Evolutionary conservation across 495 filamentous ascomycete species (phyloP), one percentile per base, ranked within the genome.

Genomic region (Lindgomyces ingoldianus): DNA sequence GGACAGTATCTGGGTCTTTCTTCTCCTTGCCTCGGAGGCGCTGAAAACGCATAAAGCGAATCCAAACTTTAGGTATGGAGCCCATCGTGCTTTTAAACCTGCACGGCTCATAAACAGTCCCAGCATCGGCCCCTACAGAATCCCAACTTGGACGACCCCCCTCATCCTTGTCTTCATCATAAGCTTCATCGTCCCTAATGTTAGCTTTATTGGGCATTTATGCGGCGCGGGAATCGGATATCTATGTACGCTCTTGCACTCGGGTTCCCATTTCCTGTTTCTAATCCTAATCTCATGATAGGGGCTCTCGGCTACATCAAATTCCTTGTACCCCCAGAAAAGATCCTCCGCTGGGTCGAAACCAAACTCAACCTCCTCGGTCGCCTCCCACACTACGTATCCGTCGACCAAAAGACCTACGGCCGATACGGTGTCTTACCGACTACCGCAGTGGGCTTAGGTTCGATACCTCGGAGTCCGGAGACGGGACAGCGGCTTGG

Each of bases 111-210:
- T 21, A 57, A 64, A 52, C 59, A 36, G 8, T 1, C 21, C 25
- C 42, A 79, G 73, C 29, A 78, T 91, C 25, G 88, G 85, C 26
- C 85, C 85, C 8, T 83, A 84, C 67, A 86, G 87, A 70, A 89
- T 98, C 49, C 94, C 94, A 0, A 97, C 91, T 0, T 97, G 93
- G 92, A 88, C 85, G 12, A 89, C 90, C 1, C 94, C 94, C n/a
- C 73, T 98, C 2, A 73, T 89, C 36, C 75, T 89, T 57, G 82
- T 92, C 58, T 72, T 91, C 24, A 77, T 91, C 19, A 79, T 89
- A 26, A 84, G 85, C 33, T 84, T 92, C 41, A 76, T 98, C 29
- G 73, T 95, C 19, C 91, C 93, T 2, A 84, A 87, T 56, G 90
- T 90, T 0, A 93, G 88, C 72, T 83, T 96, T 51, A 76, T 97